A percentile compares a stretch with the other conserved stretches of the same genome.
These are phyloP conservation scores for Barnettozyma pratensis DNA, from an alignment of 805 yeast species.

Conservation along the genomic window DNA sequence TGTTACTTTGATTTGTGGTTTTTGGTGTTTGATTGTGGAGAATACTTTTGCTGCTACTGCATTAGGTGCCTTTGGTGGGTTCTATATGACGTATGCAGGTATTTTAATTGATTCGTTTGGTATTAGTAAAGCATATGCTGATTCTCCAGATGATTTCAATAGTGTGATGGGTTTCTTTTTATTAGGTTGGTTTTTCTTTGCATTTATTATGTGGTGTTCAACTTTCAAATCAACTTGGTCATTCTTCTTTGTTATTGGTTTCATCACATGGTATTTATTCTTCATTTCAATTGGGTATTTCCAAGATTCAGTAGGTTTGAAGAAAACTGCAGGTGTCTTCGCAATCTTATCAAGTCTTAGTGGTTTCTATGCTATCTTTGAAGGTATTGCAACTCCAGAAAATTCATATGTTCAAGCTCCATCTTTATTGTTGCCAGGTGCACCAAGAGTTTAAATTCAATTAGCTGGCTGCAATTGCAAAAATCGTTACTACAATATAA, in stretches of 20 bases:
- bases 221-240: slow-evolving; percentile 33
- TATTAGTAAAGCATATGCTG: slow-evolving; percentile 33
- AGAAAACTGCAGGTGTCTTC: slow-evolving; percentile 4
- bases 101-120: slow-evolving; percentile 41
- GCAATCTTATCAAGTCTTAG: slow-evolving; percentile 4
- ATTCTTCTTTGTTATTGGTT: slow-evolving; percentile 3
- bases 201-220: slow-evolving; percentile 39
- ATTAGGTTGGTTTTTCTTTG: slow-evolving; percentile 48
- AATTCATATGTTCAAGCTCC: slow-evolving; percentile 8
- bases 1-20: slow-evolving; percentile 45
- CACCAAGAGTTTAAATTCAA: slow-evolving; percentile 6
- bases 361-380: slow-evolving; percentile 9
- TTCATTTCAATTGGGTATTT: slow-evolving; percentile 5
- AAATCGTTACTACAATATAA: too few species aligned
- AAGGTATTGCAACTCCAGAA: slow-evolving; percentile 6
- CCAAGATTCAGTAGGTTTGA: not conserved
- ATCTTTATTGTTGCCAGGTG: slow-evolving; percentile 5
- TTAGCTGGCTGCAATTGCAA: not conserved
- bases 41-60: slow-evolving; percentile 55
- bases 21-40: slow-evolving; percentile 45
- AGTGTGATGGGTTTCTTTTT: slow-evolving; percentile 46
- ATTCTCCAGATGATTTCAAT: slow-evolving; percentile 28
- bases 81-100: slow-evolving; percentile 47
- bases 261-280: slow-evolving; percentile 1
- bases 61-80: slow-evolving; percentile 48